Conservation (phyloP, 495 filamentous ascomycete genomes). For the Penicillium herquei region DNA sequence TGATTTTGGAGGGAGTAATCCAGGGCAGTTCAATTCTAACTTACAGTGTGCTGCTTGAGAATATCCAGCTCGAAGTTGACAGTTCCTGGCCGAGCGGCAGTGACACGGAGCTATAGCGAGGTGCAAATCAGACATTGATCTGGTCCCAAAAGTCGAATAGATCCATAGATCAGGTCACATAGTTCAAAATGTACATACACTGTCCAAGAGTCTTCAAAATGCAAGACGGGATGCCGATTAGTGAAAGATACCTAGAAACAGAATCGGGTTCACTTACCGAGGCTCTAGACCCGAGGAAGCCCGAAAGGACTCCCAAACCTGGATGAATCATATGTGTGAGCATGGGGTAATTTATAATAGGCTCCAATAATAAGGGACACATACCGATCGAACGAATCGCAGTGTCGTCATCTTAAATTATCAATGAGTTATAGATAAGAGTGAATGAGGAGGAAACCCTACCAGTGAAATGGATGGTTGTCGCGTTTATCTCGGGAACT, state of each 20-base stretch:
- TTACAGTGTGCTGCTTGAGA: constrained; percentile 82
- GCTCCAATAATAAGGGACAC: constrained; percentile 2
- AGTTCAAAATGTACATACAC: constrained; percentile 23
- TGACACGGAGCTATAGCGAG: constrained; percentile 65
- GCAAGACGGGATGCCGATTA: constrained; percentile 12
- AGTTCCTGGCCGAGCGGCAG: constrained; percentile 67
- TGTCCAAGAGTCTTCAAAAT: constrained; percentile 39
- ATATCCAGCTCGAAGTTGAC: constrained; percentile 90
- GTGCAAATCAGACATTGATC: neutral
- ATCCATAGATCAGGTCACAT: neutral
- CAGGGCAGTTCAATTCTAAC: constrained; percentile 6
- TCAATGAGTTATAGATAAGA: neutral
- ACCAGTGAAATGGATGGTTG: no score
- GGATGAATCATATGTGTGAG: neutral
- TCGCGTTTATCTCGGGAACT: constrained; percentile 36
- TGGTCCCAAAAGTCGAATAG: neutral
- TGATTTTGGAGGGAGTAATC: neutral
- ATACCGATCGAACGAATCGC: constrained; percentile 62
- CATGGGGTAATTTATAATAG: neutral
- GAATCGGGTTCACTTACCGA: constrained; percentile 53
- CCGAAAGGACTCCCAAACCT: constrained; percentile 84
- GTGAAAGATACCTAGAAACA: constrained; percentile 7
- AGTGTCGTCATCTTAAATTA: constrained; percentile 48
- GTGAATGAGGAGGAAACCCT: neutral
- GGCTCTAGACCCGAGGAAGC: constrained; percentile 82